These are phyloP conservation scores for Candida easanensis DNA, from an alignment of 805 yeast species.

Conservation along the genomic window DNA sequence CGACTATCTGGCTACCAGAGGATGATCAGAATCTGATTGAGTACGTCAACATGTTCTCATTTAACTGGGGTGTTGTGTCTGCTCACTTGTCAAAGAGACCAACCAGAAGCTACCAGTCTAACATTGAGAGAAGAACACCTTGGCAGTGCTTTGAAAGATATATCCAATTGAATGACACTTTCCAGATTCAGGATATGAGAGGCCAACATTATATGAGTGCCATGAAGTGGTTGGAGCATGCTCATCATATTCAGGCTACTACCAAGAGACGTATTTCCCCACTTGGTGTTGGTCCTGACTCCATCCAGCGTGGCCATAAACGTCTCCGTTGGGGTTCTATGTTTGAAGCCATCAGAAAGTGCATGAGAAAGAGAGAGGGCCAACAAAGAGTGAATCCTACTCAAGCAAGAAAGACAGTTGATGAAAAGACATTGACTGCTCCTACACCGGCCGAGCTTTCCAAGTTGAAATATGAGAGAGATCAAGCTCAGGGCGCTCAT, in stretches of 20 bases:
- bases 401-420: slow-evolving; percentile 39
- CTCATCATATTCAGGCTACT: slow-evolving; percentile 82
- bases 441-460: slow-evolving; percentile 86
- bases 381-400: slow-evolving; percentile 57
- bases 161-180: slow-evolving; percentile 86
- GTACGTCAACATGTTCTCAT: slow-evolving; percentile 80
- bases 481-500: slow-evolving; percentile 78
- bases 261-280: slow-evolving; percentile 90
- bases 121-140: slow-evolving; percentile 92
- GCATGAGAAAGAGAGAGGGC: slow-evolving; percentile 85
- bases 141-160: slow-evolving; percentile 99
- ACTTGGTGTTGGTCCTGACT: slow-evolving; percentile 88
- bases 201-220: slow-evolving; percentile 84
- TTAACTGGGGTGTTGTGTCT: slow-evolving; percentile 91
- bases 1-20: slow-evolving; percentile 94
- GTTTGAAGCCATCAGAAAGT: slow-evolving; percentile 92
- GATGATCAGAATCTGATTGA: slow-evolving; percentile 81
- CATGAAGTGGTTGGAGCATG: slow-evolving; percentile 88
- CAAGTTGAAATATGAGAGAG: slow-evolving; percentile 79
- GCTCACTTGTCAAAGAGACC: slow-evolving; percentile 70
- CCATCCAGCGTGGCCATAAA: slow-evolving; percentile 90
- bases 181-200: slow-evolving; percentile 81
- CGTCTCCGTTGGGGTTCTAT: slow-evolving; percentile 93
- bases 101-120: slow-evolving; percentile 72
- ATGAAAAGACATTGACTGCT: slow-evolving; percentile 46